phyloP scores from a whole-genome alignment of 2,329 filamentous ascomycete genomes.

The Ophiocordyceps camponoti-saundersi region DNA sequence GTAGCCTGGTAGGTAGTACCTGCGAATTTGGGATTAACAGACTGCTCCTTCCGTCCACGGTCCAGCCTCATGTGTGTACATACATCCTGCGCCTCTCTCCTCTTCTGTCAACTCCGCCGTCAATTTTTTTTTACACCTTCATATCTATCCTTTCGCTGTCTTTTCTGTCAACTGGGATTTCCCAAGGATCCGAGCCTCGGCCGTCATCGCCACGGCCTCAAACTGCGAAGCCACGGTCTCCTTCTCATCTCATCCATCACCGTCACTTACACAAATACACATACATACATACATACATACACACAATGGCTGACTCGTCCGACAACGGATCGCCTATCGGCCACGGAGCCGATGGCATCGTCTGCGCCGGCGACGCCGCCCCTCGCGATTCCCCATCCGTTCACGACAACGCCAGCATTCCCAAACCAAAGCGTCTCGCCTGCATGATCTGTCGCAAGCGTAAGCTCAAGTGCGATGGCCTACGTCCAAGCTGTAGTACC shows the following conservation, averaged over 20 bases:
- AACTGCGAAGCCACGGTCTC: background rate
- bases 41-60: background rate
- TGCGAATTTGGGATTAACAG: background rate
- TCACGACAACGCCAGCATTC: slow-evolving; percentile 39
- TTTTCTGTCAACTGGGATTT: background rate
- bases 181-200: background rate
- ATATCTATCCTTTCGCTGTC: too few relatives aligned
- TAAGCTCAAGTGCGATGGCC: slow-evolving; percentile 80
- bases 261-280: background rate
- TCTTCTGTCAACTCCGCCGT: background rate
- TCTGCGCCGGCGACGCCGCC: slow-evolving; percentile 1
- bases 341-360: slow-evolving; percentile 15
- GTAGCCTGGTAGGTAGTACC: too few relatives aligned
- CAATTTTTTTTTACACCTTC: too few relatives aligned
- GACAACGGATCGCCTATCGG: slow-evolving; percentile 11
- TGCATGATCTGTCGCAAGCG: slow-evolving; percentile 88
- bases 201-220: background rate
- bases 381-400: slow-evolving; percentile 20
- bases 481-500: slow-evolving; percentile 71
- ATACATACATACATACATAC: background rate
- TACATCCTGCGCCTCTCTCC: background rate
- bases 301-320: slow-evolving; percentile 20
- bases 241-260: background rate
- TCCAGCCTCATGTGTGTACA: background rate
- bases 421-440: slow-evolving; percentile 81